Base-by-base conservation (phyloP, 2,329 filamentous ascomycete species). In the Hypoxylon sp. region DNA sequence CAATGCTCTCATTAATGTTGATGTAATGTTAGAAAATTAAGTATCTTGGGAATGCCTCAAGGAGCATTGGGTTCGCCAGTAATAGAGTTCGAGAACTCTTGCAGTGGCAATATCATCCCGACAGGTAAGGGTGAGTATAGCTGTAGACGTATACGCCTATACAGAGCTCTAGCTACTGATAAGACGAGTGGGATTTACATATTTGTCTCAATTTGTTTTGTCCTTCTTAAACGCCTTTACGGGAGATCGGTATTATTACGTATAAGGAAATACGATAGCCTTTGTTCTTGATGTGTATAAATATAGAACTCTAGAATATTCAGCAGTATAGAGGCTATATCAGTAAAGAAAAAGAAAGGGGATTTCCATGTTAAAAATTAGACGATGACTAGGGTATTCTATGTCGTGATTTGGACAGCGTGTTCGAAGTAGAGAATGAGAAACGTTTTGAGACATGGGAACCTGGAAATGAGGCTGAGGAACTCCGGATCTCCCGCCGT, bases 381-480 rank as follows among this genome's bases (percentile, higher is more conserved):
- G 17, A 19, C 3, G 19, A n/a, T 21, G 17, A 19, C 38, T 19
- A 19, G 17, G 38, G 6, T 1, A 1, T 28, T n/a, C 25, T 28
- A 30, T 30, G 6, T 30, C 6, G 13, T 28, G 14, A 28, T n/a
- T 49, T 49, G n/a, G 25, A 28, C 25, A 52, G 49, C 9, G 28
- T 52, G 21, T 52, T 23, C 23, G 28, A 2, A 21, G 2, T 23
- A 23, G 23, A 43, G 38, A 55, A 49, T 52, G 19, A 36, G 38
- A 30, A 17, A n/a, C 28, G n/a, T n/a, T 11, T 23, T 13, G n/a
- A 30, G n/a, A 30, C 5, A 43, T 11, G 17, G 17, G 28, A 30
- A 30, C 28, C 28, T 30, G 5, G 50, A 56, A 55, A 48, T 34
- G 57, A 65, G 38, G 30, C 56, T 60, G 53, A 57, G 43, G 52